Evolutionary conservation across 106 monocot species (phyloP), one percentile per base, ranked within the genome.

Genomic region (Dactylorhiza incarnata): DNA sequence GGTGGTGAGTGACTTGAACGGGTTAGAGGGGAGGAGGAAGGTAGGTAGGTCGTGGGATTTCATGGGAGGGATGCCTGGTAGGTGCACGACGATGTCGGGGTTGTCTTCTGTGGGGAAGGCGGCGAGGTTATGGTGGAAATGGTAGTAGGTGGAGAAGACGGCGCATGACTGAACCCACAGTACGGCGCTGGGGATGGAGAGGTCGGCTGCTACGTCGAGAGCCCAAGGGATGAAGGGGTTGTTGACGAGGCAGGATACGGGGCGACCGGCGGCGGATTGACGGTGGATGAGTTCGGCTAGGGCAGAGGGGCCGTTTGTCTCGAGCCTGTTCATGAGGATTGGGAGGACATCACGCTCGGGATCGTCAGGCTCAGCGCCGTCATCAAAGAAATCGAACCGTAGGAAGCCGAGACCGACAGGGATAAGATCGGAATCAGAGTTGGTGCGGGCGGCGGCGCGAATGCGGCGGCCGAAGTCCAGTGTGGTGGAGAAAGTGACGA

Each of bases 101-200:
- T 78, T 26, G 17, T 17, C 62, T 4, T 58, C 79, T 0, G 81
- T 43, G 7, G 94, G 94, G 81, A 89, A 91, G 17, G 71, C 71
- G 2, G 59, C 73, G 9, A 87, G 84, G 16, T 51, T 19, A 51
- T 91, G 89, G 49, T 84, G 67, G 84, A 78, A 88, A 79, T 87
- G 85, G 81, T 87, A 86, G 83, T 95, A 95, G 3, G 79, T 75
- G 69, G 89, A 89, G 95, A 95, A 95, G 76, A 95, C 89, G 67
- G 82, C 82, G 78, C 74, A 78, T 46, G 95, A 95, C 73, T 95
- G 92, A 0, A 92, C 82, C 92, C 95, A 95, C 54, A 95, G 86
- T 7, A 91, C 85, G 2, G 78, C 95, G 48, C 74, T 47, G 6
- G 92, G 95, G 77, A 95, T 85, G 51, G 72, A 58, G 73, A 87